Base-by-base conservation (phyloP, 371 early-diverging fungal genomes). In the Gilbertella persicaria region DNA sequence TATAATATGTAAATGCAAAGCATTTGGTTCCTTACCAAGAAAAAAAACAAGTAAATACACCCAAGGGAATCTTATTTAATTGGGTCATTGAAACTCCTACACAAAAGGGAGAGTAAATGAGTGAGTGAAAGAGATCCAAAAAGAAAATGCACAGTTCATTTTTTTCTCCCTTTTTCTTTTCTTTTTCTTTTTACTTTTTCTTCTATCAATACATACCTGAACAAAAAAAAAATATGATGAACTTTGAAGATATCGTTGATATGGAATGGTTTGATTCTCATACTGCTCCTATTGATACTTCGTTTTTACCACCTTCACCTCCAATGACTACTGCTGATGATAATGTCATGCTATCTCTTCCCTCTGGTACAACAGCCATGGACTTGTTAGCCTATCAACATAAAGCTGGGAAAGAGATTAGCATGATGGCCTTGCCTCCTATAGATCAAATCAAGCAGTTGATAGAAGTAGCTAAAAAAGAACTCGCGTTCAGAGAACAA, bases 261-360 rank as follows among this genome's bases (percentile, higher is more conserved):
- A 68, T 69, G 69, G 69, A 69, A 12, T 69, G 69, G 69, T 36
- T 69, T 35, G 55, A 65, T 38, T 62, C 65, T 10, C 65, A 69
- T 29, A 58, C 61, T 16, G 33, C 33, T 13, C 13, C 33, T 33
- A 50, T 44, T 38, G 64, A 64, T 14, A n/a, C 41, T 42, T 38
- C 47, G 8, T 35, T 19, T 25, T 13, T 42, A 42, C 38, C 57
- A 21, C 43, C 62, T 20, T 50, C 56, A 37, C 55, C 54, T 37
- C 43, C 47, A 16, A 49, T 42, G 28, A 30, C 46, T 12, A 29
- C 47, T n/a, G 40, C 49, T 19, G 44, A 52, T 17, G 53, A 57
- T 2, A 46, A 47, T 28, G 17, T 43, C 26, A 50, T 43, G 51
- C 17, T 29, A 35, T 6, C 41, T 35, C 16, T 41, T 33, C 25